Percentiles rank a stretch among this genome's conserved stretches.
Conservation (phyloP, 2,329 filamentous ascomycete species). For the Blastomyces percursus region DNA sequence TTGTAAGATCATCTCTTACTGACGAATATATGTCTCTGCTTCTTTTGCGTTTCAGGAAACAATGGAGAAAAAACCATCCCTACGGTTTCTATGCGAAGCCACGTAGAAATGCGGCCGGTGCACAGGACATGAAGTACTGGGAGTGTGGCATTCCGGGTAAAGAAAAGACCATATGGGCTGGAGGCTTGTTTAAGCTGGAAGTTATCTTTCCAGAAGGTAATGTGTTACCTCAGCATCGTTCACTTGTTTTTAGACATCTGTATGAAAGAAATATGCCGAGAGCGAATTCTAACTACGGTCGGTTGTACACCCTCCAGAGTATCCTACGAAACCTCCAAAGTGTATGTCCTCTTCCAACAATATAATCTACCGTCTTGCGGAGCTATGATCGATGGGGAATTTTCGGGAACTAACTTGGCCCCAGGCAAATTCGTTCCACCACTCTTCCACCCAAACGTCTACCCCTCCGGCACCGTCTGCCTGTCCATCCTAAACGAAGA, state of each 20-base stretch:
- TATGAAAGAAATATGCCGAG: neutral
- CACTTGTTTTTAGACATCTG: neutral
- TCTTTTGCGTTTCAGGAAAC: slow-evolving; percentile 53
- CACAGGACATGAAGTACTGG: slow-evolving; percentile 89
- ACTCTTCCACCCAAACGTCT: slow-evolving; percentile 97
- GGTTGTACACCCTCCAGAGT: slow-evolving; percentile 49
- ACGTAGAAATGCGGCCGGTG: slow-evolving; percentile 62
- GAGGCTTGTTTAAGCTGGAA: slow-evolving; percentile 90
- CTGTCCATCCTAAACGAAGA: slow-evolving; percentile 97
- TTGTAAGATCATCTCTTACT: slow-evolving; percentile 10
- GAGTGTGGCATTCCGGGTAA: slow-evolving; percentile 95
- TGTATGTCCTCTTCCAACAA: slow-evolving; percentile 44
- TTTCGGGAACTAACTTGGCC: slow-evolving; percentile 9
- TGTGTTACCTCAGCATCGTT: slow-evolving; percentile 22
- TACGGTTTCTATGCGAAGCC: slow-evolving; percentile 97
- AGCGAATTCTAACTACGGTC: slow-evolving; percentile 13
- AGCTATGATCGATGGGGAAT: slow-evolving; percentile 5
- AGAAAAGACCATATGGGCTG: slow-evolving; percentile 94
- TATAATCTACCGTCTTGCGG: neutral
- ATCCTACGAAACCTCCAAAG: slow-evolving; percentile 96
- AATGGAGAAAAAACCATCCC: slow-evolving; percentile 93
- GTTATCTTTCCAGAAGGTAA: slow-evolving; percentile 87
- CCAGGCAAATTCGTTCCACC: slow-evolving; percentile 91
- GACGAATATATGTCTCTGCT: slow-evolving; percentile 1
- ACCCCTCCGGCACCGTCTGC: slow-evolving; percentile 94